Conservation (phyloP, 2,329 filamentous ascomycete species). For the Ceratocystis cacaofunesta region DNA sequence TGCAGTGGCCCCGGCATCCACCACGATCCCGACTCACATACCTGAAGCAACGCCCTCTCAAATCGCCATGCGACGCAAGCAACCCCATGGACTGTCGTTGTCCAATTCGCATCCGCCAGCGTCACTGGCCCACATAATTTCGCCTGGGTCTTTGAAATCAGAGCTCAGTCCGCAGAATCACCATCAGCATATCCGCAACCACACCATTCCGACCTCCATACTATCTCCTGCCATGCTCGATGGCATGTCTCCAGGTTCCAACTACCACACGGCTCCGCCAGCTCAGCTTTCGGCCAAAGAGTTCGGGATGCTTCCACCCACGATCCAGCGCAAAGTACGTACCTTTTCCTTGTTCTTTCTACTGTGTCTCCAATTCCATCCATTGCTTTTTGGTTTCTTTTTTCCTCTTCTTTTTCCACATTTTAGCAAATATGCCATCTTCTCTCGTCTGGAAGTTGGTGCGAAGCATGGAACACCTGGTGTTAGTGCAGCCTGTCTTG, state of each 20-base stretch:
- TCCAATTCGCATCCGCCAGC: constrained; percentile 1
- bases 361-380: not conserved
- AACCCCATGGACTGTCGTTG: not conserved
- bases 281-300: constrained; percentile 16
- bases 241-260: not conserved
- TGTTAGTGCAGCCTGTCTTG: not conserved
- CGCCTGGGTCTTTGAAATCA: not conserved
- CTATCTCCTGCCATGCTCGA: constrained; percentile 9
- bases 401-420: not conserved
- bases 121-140: constrained; percentile 1
- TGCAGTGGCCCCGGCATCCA: not conserved
- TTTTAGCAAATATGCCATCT: not conserved
- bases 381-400: not conserved
- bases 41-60: not conserved
- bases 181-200: constrained; percentile 2
- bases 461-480: not conserved
- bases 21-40: not conserved
- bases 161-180: not conserved
- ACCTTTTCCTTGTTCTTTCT: not conserved
- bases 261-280: not conserved
- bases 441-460: not conserved
- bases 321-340: constrained; percentile 20
- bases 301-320: constrained; percentile 17
- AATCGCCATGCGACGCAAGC: not conserved
- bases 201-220: constrained; percentile 10